These are phyloP conservation scores for Cercospora zeina DNA, from an alignment of 2,329 filamentous ascomycete genomes.

Conservation along the genomic window DNA sequence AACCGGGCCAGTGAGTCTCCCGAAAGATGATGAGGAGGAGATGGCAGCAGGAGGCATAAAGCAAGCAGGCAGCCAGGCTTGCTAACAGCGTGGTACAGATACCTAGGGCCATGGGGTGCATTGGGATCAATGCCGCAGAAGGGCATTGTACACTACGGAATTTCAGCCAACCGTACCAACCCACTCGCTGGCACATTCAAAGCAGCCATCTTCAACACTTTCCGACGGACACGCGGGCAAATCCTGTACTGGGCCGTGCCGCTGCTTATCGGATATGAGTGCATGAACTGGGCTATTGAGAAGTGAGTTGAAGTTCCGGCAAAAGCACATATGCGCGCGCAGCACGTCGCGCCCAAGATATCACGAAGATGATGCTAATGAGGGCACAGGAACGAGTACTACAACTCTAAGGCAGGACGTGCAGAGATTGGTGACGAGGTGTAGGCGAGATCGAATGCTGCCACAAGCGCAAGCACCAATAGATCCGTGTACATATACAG, in stretches of 20 bases:
- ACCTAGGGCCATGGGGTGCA: slow-evolving; percentile 71
- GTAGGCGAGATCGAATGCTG: slow-evolving; percentile 22
- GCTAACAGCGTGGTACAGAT: slow-evolving; percentile 52
- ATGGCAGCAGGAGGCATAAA: background rate
- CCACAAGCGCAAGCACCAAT: background rate
- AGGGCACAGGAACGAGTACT: slow-evolving; percentile 68
- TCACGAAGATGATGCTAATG: slow-evolving; percentile 15
- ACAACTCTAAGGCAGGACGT: slow-evolving; percentile 76
- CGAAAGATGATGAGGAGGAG: background rate
- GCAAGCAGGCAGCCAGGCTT: slow-evolving; percentile 4
- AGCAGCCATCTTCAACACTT: slow-evolving; percentile 92
- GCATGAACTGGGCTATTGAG: slow-evolving; percentile 88
- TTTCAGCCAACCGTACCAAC: slow-evolving; percentile 86
- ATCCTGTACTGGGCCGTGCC: slow-evolving; percentile 86
- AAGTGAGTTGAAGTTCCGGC: slow-evolving; percentile 59
- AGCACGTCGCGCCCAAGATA: background rate
- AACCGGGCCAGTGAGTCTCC: slow-evolving; percentile 45
- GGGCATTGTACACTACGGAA: slow-evolving; percentile 67
- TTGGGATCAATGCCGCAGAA: slow-evolving; percentile 62
- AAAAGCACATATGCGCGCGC: background rate
- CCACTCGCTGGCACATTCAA: slow-evolving; percentile 75
- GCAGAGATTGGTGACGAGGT: slow-evolving; percentile 53
- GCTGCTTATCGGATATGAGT: slow-evolving; percentile 73
- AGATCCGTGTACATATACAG: slow-evolving; percentile 14
- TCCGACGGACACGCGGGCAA: slow-evolving; percentile 81